A percentile compares a stretch with the other conserved stretches of the same genome.
Evolutionary conservation across 331 rosid species (phyloP).

Genomic region (Erythrophleum ivorense): DNA sequence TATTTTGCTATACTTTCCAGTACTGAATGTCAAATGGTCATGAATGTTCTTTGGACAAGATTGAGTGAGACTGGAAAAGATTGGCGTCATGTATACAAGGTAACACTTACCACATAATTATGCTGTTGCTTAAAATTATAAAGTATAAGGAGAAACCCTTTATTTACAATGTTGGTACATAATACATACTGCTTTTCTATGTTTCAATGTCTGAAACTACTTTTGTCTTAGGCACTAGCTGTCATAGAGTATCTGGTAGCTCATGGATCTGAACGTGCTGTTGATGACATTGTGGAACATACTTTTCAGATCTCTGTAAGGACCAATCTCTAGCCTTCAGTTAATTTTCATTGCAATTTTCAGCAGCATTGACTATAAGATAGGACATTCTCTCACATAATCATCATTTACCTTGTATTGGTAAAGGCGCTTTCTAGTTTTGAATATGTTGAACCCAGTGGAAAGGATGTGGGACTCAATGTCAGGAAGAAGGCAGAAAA

Average conservation of each 20-base stretch:
- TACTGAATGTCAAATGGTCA: constrained; percentile 96
- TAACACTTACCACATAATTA: constrained; percentile 41
- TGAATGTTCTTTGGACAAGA: constrained; percentile 98
- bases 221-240: constrained; percentile 81
- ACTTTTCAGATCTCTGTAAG: constrained; percentile 96
- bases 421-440: constrained; percentile 86
- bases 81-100: constrained; percentile 99
- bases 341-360: constrained; percentile 38
- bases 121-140: constrained; percentile 22
- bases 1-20: constrained; percentile 59
- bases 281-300: constrained; percentile 96
- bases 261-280: constrained; percentile 98
- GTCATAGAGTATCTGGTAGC: constrained; percentile 93
- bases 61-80: constrained; percentile 93
- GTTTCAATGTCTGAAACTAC: constrained; percentile 44
- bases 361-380: constrained; percentile 26
- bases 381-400: constrained; percentile 34
- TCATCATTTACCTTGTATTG: constrained; percentile 41
- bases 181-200: constrained; percentile 3
- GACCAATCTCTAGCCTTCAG: constrained; percentile 27
- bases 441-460: constrained; percentile 96
- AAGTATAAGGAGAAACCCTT: constrained; percentile 3
- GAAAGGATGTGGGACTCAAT: constrained; percentile 94
- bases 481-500: constrained; percentile 94
- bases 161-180: constrained; percentile 33